Evolutionary conservation across 352 stramenopile genomes (phyloP), one percentile per base, ranked within the genome.

Genomic region (Pythium volutum): DNA sequence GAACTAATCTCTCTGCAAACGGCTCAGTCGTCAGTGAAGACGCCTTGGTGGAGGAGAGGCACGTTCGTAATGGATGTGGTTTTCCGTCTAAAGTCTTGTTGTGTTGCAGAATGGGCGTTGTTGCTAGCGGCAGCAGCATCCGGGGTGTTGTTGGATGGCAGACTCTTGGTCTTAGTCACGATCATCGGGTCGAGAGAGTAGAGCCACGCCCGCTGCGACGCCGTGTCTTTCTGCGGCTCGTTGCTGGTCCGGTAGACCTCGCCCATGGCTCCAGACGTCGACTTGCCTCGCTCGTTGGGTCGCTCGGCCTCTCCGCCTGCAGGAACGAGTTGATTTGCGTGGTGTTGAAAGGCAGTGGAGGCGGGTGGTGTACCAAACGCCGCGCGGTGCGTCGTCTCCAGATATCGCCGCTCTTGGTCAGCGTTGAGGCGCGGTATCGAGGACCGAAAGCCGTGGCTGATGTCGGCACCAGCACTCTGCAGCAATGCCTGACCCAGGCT

Each of bases 131-230:
- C 15, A 16, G 34, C 8, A 5, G 11, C 22, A 20, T 25, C 2
- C 2, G 25, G 3, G n/a, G 29, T 15, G 10, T 41, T 55, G 4
- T 53, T 55, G 3, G 38, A 60, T 64, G 31, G 16, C 20, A 20
- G n/a, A 59, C 54, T 46, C 26, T 73, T 43, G 4, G 41, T 42
- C 14, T 74, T 81, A 9, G 64, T 66, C 3, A 43, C 41, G 26
- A 92, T 79, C 77, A 90, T 89, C 1, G 82, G 81, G 36, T 92
- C 79, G 16, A 67, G 78, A 5, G 79, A 88, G 56, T 92, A 91
- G 70, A 91, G 67, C 82, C 82, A 94, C 34, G 84, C 81, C 29
- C 84, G 72, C 49, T 94, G 84, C 16, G 84, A 79, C 0, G 75
- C 67, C 0, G 84, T 92, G 59, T 93, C 84, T 53, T 70, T 62